These are phyloP conservation scores for Collybia sordida DNA, from an alignment of 768 basidiomycete species.

Conservation along the genomic window DNA sequence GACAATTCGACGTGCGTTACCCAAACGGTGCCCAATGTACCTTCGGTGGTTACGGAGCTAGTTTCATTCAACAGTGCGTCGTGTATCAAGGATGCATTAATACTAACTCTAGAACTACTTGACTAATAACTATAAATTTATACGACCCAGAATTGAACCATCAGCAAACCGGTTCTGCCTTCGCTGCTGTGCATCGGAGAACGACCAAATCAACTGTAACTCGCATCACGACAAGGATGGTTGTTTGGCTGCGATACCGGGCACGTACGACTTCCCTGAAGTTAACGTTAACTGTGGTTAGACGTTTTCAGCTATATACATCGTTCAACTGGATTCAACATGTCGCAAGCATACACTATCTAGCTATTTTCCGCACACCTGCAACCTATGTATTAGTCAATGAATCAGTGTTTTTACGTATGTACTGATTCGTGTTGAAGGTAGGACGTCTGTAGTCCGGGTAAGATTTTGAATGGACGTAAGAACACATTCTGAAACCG, in stretches of 20 bases:
- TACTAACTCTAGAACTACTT: background rate
- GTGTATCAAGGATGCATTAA: background rate
- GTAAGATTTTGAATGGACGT: too few species aligned
- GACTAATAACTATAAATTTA: background rate
- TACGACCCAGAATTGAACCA: constrained; percentile 40
- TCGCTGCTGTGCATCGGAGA: constrained; percentile 39
- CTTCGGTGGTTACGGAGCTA: constrained; percentile 49
- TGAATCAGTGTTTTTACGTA: too few species aligned
- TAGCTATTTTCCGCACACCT: too few species aligned
- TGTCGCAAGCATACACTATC: too few species aligned
- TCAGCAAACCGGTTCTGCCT: constrained; percentile 45
- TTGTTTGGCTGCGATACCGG: constrained; percentile 42
- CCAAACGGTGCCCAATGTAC: constrained; percentile 54
- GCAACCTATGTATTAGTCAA: too few species aligned
- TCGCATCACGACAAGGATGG: constrained; percentile 48
- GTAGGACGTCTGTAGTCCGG: too few species aligned
- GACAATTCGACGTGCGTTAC: constrained; percentile 50
- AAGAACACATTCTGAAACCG: too few species aligned
- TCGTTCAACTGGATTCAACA: too few species aligned
- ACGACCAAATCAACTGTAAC: constrained; percentile 50
- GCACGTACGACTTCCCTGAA: constrained; percentile 41
- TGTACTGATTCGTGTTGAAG: too few species aligned
- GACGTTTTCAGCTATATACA: too few species aligned
- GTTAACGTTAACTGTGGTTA: too few species aligned
- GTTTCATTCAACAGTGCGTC: constrained; percentile 50